Evolutionary conservation across 495 filamentous ascomycete species (phyloP).

Genomic region (Tuber melanosporum): DNA sequence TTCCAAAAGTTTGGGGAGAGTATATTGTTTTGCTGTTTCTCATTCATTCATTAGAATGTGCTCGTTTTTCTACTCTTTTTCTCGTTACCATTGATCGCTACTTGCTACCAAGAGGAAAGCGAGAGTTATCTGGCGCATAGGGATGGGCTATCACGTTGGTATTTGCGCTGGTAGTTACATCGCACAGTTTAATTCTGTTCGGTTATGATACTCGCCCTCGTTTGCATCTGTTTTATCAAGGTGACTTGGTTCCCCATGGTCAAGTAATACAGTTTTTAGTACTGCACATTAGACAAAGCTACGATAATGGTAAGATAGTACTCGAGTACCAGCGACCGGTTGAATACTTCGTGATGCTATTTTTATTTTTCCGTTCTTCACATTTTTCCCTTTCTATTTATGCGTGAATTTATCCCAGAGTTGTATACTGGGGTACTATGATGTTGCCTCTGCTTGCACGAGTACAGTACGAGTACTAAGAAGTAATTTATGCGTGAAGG

Average conservation of each 20-base stretch:
- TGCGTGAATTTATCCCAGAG: neutral
- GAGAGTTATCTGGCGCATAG: slow-evolving; percentile 28
- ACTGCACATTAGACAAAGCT: neutral
- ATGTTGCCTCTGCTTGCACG: neutral
- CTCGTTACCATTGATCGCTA: slow-evolving; percentile 13
- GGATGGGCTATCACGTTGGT: slow-evolving; percentile 32
- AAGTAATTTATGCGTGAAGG: neutral
- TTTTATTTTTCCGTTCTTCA: neutral
- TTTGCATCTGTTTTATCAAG: neutral
- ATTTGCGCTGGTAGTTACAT: slow-evolving; percentile 6
- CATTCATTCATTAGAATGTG: slow-evolving; percentile 21
- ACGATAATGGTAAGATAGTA: neutral
- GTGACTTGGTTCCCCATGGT: neutral
- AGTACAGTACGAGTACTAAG: neutral
- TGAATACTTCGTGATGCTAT: neutral
- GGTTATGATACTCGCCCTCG: neutral
- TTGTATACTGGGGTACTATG: neutral
- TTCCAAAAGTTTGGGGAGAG: slow-evolving; percentile 14
- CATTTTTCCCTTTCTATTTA: neutral
- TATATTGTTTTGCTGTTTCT: slow-evolving; percentile 26
- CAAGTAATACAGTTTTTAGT: neutral
- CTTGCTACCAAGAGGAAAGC: slow-evolving; percentile 18
- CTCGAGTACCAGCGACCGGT: neutral
- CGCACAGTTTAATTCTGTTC: neutral
- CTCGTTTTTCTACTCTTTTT: slow-evolving; percentile 11